Percentiles rank a stretch among this genome's conserved stretches.
phyloP scores from a whole-genome alignment of 2,329 filamentous ascomycete species.

The Periconia sp. region DNA sequence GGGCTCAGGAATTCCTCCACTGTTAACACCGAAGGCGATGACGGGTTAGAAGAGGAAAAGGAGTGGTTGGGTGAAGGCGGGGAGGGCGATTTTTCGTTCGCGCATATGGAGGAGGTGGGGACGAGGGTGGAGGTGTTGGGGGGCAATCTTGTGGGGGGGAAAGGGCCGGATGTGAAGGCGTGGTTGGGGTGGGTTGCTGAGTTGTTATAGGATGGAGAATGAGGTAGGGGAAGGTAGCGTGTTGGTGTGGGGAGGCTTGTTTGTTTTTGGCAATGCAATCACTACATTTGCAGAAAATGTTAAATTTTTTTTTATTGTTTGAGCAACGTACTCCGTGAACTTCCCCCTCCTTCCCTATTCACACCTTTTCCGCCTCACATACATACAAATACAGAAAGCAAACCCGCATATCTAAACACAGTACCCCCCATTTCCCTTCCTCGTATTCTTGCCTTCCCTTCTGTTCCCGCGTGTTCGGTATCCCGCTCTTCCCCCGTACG shows the following conservation, averaged over 20 bases:
- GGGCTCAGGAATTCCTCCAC: constrained; percentile 80
- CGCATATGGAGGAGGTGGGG: constrained; percentile 80
- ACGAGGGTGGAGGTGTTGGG: constrained; percentile 75
- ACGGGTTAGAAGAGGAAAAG: constrained; percentile 64
- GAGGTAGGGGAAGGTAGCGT: too few relatives aligned
- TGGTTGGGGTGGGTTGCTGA: constrained; percentile 93
- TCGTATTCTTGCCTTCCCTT: too few relatives aligned
- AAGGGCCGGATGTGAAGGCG: constrained; percentile 71
- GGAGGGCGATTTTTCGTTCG: constrained; percentile 75
- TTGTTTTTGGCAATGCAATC: neutral
- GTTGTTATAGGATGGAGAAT: constrained; percentile 57
- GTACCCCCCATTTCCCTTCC: too few relatives aligned
- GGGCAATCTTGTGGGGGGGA: constrained; percentile 66
- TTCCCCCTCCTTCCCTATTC: too few relatives aligned
- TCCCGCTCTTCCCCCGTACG: too few relatives aligned
- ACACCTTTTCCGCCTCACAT: too few relatives aligned
- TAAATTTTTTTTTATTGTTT: too few relatives aligned
- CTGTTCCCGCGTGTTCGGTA: too few relatives aligned
- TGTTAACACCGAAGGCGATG: constrained; percentile 57
- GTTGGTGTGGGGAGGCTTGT: neutral
- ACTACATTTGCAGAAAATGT: too few relatives aligned
- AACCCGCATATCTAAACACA: too few relatives aligned
- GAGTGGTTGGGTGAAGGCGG: constrained; percentile 83
- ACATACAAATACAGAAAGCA: too few relatives aligned
- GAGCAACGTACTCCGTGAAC: too few relatives aligned